phyloP scores from a whole-genome alignment of 2,329 filamentous ascomycete genomes.

The Thyridium curvatum region DNA sequence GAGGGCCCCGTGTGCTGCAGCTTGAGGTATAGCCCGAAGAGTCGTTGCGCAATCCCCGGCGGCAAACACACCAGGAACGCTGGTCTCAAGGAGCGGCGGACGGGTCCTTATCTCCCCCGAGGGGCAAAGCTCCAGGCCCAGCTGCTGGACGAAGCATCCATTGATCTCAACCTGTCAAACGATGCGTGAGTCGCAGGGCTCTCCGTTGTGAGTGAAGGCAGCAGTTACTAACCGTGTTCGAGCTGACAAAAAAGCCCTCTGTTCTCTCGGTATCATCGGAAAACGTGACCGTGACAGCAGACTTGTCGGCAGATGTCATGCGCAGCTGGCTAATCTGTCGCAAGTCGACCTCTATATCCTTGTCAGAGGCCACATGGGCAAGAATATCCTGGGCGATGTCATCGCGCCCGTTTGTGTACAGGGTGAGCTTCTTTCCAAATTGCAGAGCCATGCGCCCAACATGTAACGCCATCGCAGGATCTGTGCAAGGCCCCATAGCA shows the following conservation, averaged over 20 bases:
- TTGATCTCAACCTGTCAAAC: constrained; percentile 22
- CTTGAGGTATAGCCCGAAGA: constrained; percentile 20
- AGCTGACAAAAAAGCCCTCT: constrained; percentile 29
- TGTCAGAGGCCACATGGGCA: too few species aligned
- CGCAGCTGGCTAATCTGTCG: constrained; percentile 16
- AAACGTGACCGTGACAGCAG: constrained; percentile 28
- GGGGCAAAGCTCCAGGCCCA: constrained; percentile 33
- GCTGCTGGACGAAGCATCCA: constrained; percentile 33
- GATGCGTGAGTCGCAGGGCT: too few species aligned
- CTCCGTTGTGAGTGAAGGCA: constrained; percentile 18
- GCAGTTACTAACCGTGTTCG: constrained; percentile 1
- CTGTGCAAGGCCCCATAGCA: too few species aligned
- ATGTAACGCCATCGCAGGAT: too few species aligned
- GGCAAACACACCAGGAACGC: constrained; percentile 43
- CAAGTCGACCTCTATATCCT: constrained; percentile 7
- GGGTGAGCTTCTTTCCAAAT: too few species aligned
- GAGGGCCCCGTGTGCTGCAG: constrained; percentile 7
- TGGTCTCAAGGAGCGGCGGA: constrained; percentile 41
- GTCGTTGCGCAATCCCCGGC: constrained; percentile 39
- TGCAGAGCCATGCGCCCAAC: too few species aligned
- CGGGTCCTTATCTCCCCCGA: constrained; percentile 35
- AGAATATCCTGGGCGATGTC: too few species aligned
- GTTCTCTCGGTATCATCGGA: constrained; percentile 26
- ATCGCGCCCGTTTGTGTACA: too few species aligned
- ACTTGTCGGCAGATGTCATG: constrained; percentile 17